Percentiles rank a stretch among this genome's conserved stretches.
These are phyloP conservation scores for Alternaria arbusti DNA, from an alignment of 2,329 filamentous ascomycete species.

Conservation along the genomic window DNA sequence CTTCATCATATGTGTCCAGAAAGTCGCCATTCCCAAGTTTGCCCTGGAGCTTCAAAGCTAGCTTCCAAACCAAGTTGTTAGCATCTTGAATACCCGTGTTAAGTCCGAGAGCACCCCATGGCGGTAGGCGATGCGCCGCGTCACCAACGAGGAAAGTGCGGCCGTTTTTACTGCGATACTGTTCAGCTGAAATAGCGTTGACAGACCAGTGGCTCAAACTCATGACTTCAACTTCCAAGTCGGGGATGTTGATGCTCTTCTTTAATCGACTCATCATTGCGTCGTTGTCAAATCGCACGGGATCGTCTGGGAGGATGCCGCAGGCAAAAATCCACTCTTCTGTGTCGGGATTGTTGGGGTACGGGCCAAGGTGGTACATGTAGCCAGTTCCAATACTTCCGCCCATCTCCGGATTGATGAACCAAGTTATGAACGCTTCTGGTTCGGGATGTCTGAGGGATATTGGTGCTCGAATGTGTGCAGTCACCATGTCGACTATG, in stretches of 20 bases:
- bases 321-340: not conserved
- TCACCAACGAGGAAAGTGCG: not conserved
- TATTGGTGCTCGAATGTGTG: not conserved
- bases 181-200: not conserved
- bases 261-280: not conserved
- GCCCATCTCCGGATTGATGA: not conserved
- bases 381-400: not conserved
- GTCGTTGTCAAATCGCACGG: not conserved
- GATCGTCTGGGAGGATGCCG: not conserved
- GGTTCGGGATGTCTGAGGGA: not conserved
- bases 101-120: not conserved
- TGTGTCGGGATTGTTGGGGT: not conserved
- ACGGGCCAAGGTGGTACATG: not conserved
- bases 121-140: not conserved
- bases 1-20: not conserved
- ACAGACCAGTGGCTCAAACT: not conserved
- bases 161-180: not conserved
- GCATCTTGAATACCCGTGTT: not conserved
- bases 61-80: not conserved
- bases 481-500: not conserved
- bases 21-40: not conserved
- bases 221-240: not conserved
- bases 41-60: not conserved
- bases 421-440: not conserved
- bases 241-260: not conserved